Evolutionary conservation across 2,329 filamentous ascomycete species (phyloP).

Genomic region (Diaporthe aspalathi): DNA sequence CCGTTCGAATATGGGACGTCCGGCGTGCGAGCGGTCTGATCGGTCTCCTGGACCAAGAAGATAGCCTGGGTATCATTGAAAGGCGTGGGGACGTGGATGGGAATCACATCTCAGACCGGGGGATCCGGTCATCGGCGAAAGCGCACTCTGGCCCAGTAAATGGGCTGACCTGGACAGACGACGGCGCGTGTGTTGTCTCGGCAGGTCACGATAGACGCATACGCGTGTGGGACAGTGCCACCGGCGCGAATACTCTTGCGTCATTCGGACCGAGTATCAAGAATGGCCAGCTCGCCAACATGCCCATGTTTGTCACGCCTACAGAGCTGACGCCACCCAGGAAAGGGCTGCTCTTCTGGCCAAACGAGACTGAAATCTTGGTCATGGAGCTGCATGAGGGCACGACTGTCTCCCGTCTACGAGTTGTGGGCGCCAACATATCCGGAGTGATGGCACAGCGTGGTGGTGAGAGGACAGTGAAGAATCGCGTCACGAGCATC

Average conservation of each 20-base stretch:
- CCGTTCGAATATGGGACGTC: conserved; percentile 88
- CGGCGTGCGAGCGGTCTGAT: conserved; percentile 81
- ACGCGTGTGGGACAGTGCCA: conserved; percentile 85
- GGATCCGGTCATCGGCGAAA: conserved; percentile 62
- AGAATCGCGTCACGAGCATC: conserved; percentile 78
- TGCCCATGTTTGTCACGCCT: conserved; percentile 73
- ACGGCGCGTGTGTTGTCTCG: conserved; percentile 80
- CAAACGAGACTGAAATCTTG: conserved; percentile 84
- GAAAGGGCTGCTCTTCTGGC: conserved; percentile 80
- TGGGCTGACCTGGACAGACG: conserved; percentile 84
- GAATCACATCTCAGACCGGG: conserved; percentile 48
- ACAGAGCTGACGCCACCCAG: conserved; percentile 64
- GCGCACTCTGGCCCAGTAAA: conserved; percentile 89
- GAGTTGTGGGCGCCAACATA: conserved; percentile 68
- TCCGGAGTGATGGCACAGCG: conserved; percentile 57
- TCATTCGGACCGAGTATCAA: conserved; percentile 87
- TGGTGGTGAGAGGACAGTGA: conserved; percentile 67
- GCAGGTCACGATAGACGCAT: conserved; percentile 86
- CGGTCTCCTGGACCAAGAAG: conserved; percentile 84
- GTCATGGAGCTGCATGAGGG: conserved; percentile 85
- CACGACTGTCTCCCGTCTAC: conserved; percentile 75
- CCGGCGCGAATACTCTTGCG: conserved; percentile 86
- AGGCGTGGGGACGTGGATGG: conserved; percentile 46
- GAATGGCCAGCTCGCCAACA: conserved; percentile 74
- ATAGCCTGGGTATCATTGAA: conserved; percentile 75